These are phyloP conservation scores for Pseudozyma thailandica DNA, from an alignment of 1,284 basidiomycete species.

Conservation along the genomic window DNA sequence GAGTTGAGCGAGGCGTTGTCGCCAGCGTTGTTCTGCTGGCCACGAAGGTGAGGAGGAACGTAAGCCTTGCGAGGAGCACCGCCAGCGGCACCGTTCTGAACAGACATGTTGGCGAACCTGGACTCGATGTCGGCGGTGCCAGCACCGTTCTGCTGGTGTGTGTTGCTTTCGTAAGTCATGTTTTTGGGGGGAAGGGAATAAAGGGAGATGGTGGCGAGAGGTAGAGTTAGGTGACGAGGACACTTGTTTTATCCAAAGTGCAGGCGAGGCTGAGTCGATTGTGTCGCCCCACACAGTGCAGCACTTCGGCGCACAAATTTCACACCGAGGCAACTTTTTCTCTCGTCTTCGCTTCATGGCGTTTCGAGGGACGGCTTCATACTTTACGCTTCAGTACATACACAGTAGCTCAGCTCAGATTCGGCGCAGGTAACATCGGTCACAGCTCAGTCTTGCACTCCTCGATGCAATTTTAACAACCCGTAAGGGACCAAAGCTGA, in stretches of 20 bases:
- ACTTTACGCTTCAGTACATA: background rate
- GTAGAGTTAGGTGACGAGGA: background rate
- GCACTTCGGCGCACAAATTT: no score
- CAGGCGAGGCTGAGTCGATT: constrained; percentile 23
- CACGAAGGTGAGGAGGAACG: constrained; percentile 90
- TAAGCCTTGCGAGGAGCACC: constrained; percentile 80
- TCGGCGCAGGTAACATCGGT: background rate
- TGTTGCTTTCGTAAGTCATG: constrained; percentile 62
- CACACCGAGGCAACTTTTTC: no score
- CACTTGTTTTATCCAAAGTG: constrained; percentile 2
- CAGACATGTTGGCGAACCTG: constrained; percentile 73
- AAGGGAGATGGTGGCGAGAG: constrained; percentile 20
- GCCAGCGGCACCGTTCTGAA: constrained; percentile 54
- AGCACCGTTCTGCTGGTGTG: constrained; percentile 59
- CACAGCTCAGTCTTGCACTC: background rate
- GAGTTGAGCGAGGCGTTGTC: constrained; percentile 63
- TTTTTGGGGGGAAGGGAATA: constrained; percentile 22
- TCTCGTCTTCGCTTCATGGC: no score
- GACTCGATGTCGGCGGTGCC: constrained; percentile 79
- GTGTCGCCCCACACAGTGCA: constrained; percentile 4
- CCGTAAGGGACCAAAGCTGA: no score
- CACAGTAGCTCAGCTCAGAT: background rate
- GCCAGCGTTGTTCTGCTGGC: constrained; percentile 60
- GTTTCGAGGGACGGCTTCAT: no score
- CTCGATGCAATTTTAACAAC: background rate